A percentile compares a stretch with the other conserved stretches of the same genome.
Conservation (phyloP, 2,329 filamentous ascomycete species). For the Chaetomium globosum region DNA sequence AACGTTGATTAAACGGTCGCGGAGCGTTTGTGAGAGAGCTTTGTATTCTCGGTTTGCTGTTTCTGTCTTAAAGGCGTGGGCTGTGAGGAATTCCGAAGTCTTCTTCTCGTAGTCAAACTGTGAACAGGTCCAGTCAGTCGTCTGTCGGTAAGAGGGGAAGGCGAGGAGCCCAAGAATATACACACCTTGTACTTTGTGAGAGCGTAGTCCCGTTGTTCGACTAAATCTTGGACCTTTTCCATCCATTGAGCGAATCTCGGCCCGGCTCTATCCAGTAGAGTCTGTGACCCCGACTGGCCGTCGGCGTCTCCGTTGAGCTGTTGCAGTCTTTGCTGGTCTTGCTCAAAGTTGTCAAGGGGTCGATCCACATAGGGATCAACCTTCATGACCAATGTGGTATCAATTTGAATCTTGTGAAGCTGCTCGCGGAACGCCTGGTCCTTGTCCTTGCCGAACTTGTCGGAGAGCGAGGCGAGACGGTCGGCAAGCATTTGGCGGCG, state of each 20-base stretch:
- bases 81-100: conserved; percentile 60
- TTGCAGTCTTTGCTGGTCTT: conserved; percentile 46
- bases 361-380: conserved; percentile 74
- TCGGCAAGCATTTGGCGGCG: conserved; percentile 81
- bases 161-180: conserved; percentile 27
- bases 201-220: conserved; percentile 84
- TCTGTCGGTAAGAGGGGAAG: conserved; percentile 4
- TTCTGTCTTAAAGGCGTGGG: conserved; percentile 63
- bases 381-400: conserved; percentile 81
- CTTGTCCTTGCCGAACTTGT: conserved; percentile 77
- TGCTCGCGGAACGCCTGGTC: conserved; percentile 86
- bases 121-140: conserved; percentile 30
- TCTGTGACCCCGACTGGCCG: conserved; percentile 49
- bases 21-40: conserved; percentile 61
- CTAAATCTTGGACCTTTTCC: conserved; percentile 80
- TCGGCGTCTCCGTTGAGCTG: conserved; percentile 44
- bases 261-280: conserved; percentile 73
- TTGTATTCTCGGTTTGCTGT: conserved; percentile 64
- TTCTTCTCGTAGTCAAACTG: conserved; percentile 67
- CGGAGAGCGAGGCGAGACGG: conserved; percentile 72
- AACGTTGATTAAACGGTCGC: conserved; percentile 68
- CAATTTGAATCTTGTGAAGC: conserved; percentile 86
- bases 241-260: conserved; percentile 84
- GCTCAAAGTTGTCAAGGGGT: conserved; percentile 50
- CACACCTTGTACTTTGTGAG: conserved; percentile 79